Conservation (phyloP, 768 basidiomycete species). For the Gymnopilus junonius region DNA sequence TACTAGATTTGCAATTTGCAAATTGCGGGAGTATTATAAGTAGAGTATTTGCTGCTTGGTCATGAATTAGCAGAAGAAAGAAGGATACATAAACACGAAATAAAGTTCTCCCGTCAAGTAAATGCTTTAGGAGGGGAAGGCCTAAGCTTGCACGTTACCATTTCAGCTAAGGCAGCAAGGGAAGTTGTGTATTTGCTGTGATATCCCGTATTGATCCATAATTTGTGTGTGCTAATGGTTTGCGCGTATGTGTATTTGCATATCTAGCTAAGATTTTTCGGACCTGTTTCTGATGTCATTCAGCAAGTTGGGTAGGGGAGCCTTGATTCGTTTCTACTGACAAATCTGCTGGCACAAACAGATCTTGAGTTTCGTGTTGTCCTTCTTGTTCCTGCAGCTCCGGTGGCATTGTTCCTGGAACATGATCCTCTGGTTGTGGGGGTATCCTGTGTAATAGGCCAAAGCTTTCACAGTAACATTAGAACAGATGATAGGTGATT, state of each 20-base stretch:
- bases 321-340: constrained; percentile 35
- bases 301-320: constrained; percentile 27
- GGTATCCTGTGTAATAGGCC: constrained; percentile 95
- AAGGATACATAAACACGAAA: too few species aligned
- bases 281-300: constrained; percentile 36
- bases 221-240: not conserved
- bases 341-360: constrained; percentile 77
- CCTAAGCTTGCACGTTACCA: not conserved
- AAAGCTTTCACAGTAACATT: constrained; percentile 53
- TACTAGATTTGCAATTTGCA: too few species aligned
- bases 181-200: not conserved
- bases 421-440: constrained; percentile 63
- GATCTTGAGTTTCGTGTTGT: constrained; percentile 64
- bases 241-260: constrained; percentile 6
- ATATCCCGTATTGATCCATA: not conserved
- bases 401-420: constrained; percentile 59
- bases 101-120: too few species aligned
- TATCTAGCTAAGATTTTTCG: constrained; percentile 28
- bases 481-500: not conserved
- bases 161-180: not conserved
- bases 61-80: not conserved
- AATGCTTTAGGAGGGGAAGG: not conserved
- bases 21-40: too few species aligned
- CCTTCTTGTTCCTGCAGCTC: constrained; percentile 53
- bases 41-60: too few species aligned